Evolutionary conservation across 176 grass and related monocot species (phyloP).

Genomic region (Carex scoparia): DNA sequence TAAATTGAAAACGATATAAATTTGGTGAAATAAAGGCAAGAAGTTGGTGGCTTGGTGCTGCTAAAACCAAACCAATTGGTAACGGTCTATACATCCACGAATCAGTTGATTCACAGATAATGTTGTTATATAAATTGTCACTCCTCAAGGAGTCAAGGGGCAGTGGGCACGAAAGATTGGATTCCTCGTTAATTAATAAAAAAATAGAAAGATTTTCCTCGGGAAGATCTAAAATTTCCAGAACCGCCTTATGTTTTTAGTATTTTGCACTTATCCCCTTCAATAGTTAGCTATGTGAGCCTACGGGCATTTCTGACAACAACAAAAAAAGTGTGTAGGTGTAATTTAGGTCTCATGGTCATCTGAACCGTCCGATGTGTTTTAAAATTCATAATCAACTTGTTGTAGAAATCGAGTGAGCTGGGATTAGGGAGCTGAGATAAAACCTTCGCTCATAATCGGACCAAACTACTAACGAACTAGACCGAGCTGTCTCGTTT

Average conservation of each 20-base stretch:
- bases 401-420: too few species aligned
- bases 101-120: neutral
- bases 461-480: too few species aligned
- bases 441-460: too few species aligned
- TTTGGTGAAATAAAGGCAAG: neutral
- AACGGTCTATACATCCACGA: neutral
- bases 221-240: neutral
- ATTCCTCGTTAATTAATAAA: neutral
- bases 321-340: too few species aligned
- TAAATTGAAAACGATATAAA: neutral
- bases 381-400: too few species aligned
- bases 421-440: too few species aligned
- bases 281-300: neutral
- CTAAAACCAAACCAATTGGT: neutral
- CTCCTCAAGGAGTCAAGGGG: neutral
- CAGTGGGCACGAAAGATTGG: neutral
- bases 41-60: neutral
- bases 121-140: neutral
- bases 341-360: too few species aligned
- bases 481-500: too few species aligned
- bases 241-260: neutral
- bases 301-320: too few species aligned
- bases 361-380: too few species aligned
- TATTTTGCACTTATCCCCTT: constrained; percentile 15
- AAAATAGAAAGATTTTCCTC: neutral